Conservation (phyloP, 2,329 filamentous ascomycete species). For the Chaetomiaceae sp. region DNA sequence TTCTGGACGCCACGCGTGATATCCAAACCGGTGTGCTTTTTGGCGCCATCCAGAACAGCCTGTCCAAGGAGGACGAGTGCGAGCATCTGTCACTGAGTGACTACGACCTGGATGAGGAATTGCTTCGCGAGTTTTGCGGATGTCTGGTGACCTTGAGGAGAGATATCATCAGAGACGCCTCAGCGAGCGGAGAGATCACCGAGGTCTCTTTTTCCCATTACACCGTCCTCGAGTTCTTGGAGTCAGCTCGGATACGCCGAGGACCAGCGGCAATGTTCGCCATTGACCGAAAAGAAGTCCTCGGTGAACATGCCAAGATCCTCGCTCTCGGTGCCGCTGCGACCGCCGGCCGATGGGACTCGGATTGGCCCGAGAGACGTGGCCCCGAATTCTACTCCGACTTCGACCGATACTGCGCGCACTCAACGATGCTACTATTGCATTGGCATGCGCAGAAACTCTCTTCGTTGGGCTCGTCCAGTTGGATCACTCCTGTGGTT, state of each 20-base stretch:
- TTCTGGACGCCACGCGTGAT: background rate
- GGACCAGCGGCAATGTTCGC: background rate
- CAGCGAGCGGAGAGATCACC: background rate
- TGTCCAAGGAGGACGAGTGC: background rate
- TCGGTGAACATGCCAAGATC: background rate
- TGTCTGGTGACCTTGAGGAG: background rate
- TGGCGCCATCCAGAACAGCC: background rate
- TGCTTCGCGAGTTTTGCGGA: background rate
- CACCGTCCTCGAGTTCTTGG: conserved; percentile 6
- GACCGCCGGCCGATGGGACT: background rate
- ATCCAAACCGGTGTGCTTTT: background rate
- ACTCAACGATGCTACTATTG: background rate
- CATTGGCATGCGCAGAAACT: background rate
- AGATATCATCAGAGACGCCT: background rate
- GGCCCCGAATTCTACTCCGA: background rate
- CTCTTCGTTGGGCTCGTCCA: background rate
- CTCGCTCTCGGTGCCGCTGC: background rate
- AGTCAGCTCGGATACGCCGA: background rate
- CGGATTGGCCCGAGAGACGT: background rate
- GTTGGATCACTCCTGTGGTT: background rate
- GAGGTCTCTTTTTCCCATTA: conserved; percentile 5
- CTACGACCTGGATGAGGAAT: conserved; percentile 2
- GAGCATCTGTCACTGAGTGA: background rate
- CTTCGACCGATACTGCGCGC: conserved; percentile 2
- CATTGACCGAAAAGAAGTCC: background rate